Base-by-base conservation (phyloP, 2,329 filamentous ascomycete species). In the Colletotrichum filicis region DNA sequence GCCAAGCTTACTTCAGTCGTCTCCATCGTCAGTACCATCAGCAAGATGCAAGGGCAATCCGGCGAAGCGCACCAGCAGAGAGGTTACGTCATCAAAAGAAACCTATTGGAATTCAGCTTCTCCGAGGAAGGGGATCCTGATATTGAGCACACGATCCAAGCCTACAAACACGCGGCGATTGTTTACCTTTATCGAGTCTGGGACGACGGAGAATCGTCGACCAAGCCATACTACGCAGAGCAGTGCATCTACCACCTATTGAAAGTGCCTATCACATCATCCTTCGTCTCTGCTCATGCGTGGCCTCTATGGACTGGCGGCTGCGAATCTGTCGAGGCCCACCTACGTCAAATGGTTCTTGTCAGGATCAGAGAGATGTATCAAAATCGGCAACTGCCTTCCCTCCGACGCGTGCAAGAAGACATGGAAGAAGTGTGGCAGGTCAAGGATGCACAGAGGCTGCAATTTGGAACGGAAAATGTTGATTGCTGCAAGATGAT, bases 251-350 rank as follows among this genome's bases (percentile, higher is more conserved):
- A 65, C 6, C 76, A 81, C 42, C 74, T 81, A 3, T 61, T 72
- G 8, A 60, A 74, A 24, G 78, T 81, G 3, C 75, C 77, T 4
- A 74, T 79, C 19, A 66, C 69, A 2, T 80, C 80, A 1, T 76
- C 80, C 5, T 78, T 80, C 14, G 77, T 77, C 8, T 77, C 79
- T 1, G 76, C 75, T 1, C 80, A 81, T 28, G 77, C 77, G 16
- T 81, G 79, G 79, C 79, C 80, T 5, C 68, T 81, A 1, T 81
- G 78, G 78, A 81, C 79, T 2, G 79, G 79, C 0, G 80, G 77
- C 3, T 80, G 80, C 66, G 80, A 81, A 62, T 78, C 79, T 1
- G 76, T 80, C 57, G 77, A 79, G 28, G 49, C 28, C 0, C 56
- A 70, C 2, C 55, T 76, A 26, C 76, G 80, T 3, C 75, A 74